These are phyloP conservation scores for Teratosphaeria epicoccoides DNA, from an alignment of 2,329 filamentous ascomycete species.

Conservation along the genomic window DNA sequence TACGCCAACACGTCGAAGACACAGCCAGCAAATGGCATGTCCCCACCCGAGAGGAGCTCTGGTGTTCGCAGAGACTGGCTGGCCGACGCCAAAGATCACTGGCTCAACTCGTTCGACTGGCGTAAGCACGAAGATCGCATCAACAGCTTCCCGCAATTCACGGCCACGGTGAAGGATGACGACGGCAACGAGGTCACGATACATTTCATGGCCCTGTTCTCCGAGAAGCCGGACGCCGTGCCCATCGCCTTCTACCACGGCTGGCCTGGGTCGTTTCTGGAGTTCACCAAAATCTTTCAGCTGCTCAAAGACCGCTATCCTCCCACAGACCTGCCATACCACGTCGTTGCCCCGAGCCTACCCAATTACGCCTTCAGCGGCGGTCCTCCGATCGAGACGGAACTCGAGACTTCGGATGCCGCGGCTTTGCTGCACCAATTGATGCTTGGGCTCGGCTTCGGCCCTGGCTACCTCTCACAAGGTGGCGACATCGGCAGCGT, in stretches of 20 bases:
- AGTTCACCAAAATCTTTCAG: conserved; percentile 22
- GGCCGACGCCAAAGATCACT: conserved; percentile 25
- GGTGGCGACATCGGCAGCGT: conserved; percentile 45
- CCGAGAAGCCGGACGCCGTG: conserved; percentile 31
- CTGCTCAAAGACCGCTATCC: conserved; percentile 33
- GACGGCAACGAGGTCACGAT: conserved; percentile 31
- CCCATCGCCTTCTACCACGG: conserved; percentile 28
- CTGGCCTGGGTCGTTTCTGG: conserved; percentile 29
- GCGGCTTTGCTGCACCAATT: conserved; percentile 39
- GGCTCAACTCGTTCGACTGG: conserved; percentile 28
- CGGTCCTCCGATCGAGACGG: conserved; percentile 33
- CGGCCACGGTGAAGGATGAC: conserved; percentile 30
- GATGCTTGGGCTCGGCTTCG: conserved; percentile 42
- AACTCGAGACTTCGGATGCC: conserved; percentile 31
- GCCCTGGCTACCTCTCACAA: conserved; percentile 40
- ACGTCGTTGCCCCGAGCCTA: conserved; percentile 44
- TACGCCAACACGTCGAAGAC: conserved; percentile 38
- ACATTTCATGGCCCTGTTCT: conserved; percentile 48
- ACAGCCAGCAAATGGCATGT: conserved; percentile 5
- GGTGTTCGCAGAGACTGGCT: conserved; percentile 42
- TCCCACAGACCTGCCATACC: conserved; percentile 42
- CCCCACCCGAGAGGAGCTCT: conserved; percentile 22
- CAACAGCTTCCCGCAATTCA: conserved; percentile 45
- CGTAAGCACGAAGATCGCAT: conserved; percentile 33
- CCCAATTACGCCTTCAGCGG: conserved; percentile 42